Evolutionary conservation across 176 grass and related monocot genomes (phyloP), one percentile per base, ranked within the genome.

Genomic region (Guadua angustifolia): DNA sequence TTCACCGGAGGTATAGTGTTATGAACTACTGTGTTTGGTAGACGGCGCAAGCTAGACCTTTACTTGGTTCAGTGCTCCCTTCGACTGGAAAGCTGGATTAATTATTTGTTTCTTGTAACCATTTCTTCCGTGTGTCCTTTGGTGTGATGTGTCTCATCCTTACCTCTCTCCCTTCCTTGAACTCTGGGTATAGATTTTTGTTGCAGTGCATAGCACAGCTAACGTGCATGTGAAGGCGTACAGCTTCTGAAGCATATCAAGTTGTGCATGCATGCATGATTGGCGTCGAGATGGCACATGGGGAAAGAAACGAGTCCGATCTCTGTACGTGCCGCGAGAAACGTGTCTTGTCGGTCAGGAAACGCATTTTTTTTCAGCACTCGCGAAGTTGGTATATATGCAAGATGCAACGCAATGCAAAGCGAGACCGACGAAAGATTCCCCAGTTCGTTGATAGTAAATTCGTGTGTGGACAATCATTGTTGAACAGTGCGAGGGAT

Each of bases 261-360:
- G 68, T 79, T 85, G 38, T 70, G 50, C 74, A 62, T 77, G 74
- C 32, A 49, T 10, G 53, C 42, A 81, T 89, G 66, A 77, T 66
- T 84, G 76, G 64, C 73, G 63, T 52, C 14, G 32, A 38, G 47
- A 61, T 32, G 3, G 55, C 75, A 77, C 79, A 84, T 88, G 82
- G 52, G 1, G 49, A 40, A 66, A 29, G 66, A 63, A 43, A 29
- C 66, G 46, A 62, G 55, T 45, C 67, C 24, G 66, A 42, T 22
- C 7, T 12, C 21, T 35, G 86, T 64, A 75, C 69, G 68, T 76
- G n/a, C 84, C 72, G 77, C 78, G 84, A 88, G 85, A 92, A 90
- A 77, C 88, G 83, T 86, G 93, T 84, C 88, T 43, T 88, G 90
- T 88, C 93, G 69, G 82, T 35, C 43, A 61, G 72, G 4, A 19